Evolutionary conservation across 441 rosid species (phyloP).

Genomic region (Pelargonium fulgidum): DNA sequence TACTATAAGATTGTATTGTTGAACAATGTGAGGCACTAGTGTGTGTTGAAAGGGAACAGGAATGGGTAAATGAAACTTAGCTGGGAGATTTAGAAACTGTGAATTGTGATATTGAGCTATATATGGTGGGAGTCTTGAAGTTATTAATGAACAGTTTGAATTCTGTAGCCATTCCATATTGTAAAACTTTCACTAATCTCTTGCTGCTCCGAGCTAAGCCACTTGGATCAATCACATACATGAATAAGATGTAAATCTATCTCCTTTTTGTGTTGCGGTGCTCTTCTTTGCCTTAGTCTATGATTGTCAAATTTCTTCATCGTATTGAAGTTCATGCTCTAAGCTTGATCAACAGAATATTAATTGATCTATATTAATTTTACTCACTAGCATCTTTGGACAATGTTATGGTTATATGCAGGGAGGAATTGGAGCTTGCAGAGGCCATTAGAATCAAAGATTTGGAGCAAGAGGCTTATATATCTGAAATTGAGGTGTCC

Average conservation of each 20-base stretch:
- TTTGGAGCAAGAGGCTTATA: conserved; percentile 77
- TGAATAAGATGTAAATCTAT: background rate
- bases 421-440: conserved; percentile 68
- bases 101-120: background rate
- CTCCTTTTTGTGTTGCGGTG: background rate
- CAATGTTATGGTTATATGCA: conserved; percentile 24
- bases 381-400: conserved; percentile 5
- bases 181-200: background rate
- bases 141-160: background rate
- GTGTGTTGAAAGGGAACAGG: no score
- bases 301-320: background rate
- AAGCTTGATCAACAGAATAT: conserved; percentile 3
- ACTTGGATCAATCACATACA: background rate
- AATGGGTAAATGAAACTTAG: background rate
- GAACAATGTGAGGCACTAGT: no score
- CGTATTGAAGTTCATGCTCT: background rate
- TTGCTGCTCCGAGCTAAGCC: background rate
- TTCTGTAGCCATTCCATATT: conserved; percentile 5
- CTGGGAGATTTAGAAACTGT: conserved; percentile 1
- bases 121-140: background rate
- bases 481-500: conserved; percentile 87
- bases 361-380: background rate
- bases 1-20: no score
- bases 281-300: background rate
- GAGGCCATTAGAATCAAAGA: conserved; percentile 86